These are phyloP conservation scores for Monosporascus cannonballus DNA, from an alignment of 2,329 filamentous ascomycete species.

Conservation along the genomic window DNA sequence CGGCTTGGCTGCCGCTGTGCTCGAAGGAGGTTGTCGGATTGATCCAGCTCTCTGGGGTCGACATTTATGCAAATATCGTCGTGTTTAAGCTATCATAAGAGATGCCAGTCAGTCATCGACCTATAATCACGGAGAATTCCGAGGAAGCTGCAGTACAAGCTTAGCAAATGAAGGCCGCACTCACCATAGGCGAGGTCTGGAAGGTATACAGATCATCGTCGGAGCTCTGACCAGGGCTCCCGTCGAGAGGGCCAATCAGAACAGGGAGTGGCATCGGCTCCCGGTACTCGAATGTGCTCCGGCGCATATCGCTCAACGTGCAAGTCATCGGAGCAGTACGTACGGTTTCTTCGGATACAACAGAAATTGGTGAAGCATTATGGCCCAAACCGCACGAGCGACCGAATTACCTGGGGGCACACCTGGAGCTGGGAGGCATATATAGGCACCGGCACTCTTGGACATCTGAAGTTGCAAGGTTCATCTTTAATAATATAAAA, in stretches of 20 bases:
- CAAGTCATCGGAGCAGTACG: background rate
- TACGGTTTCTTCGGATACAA: background rate
- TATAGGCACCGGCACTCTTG: too few relatives aligned
- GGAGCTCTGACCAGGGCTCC: background rate
- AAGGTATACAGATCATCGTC: background rate
- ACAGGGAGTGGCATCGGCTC: background rate
- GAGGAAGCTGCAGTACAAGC: background rate
- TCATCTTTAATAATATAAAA: too few relatives aligned
- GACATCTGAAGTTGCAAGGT: too few relatives aligned
- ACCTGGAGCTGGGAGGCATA: too few relatives aligned
- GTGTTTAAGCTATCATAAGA: too few relatives aligned
- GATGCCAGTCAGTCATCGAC: too few relatives aligned
- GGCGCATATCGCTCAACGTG: background rate
- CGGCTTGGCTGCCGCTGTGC: background rate
- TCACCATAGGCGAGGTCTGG: background rate
- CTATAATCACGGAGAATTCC: too few relatives aligned
- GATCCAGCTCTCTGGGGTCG: background rate
- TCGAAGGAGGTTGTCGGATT: background rate
- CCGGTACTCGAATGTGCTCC: background rate
- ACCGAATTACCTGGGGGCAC: background rate
- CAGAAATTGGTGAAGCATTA: background rate
- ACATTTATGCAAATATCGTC: background rate
- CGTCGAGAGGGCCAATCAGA: background rate
- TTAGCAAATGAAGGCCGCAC: background rate
- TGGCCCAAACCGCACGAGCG: background rate